Base-by-base conservation (phyloP, 2,329 filamentous ascomycete species). In the Talaromyces sp. region DNA sequence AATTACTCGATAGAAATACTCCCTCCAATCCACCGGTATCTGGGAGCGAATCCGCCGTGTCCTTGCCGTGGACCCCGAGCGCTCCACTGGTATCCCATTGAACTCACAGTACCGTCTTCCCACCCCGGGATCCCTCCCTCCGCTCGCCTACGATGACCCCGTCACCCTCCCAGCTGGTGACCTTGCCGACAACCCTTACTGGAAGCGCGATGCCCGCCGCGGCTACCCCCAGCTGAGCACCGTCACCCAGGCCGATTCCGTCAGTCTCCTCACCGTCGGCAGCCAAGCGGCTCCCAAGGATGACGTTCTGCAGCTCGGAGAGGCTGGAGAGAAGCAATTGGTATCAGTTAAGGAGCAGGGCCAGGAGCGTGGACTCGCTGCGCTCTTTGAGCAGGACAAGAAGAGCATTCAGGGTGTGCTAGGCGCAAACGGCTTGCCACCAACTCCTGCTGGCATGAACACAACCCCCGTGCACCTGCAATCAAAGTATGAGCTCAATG, bases 51-150 rank as follows among this genome's bases (percentile, higher is more conserved):
- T 99, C 73, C 91, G 92, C 72, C 85, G 86, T 63, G 72, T 87
- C 65, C 75, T 97, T 63, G 85, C 91, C 63, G 79, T 99, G 68
- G 93, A 96, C 73, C 84, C 91, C 32, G 86, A 90, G 69, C 92
- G 94, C 62, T 97, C 92, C 62, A 91, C 88, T 67, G 94, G 94
- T 74, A 80, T 99, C 17, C 94, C 94, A 42, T 80, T 99, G 67
- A 97, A 97, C 82, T 86, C 91, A 36, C 87, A 92, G 79, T 97
- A 84, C 83, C 92, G 94, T 65, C 88, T 90, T 76, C 94, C 94
- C 55, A 77, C 92, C 45, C 94, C 89, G 9, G 91, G 89, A 61
- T 81, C 79, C 62, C 79, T 85, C 66, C 86, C 90, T 66, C 89
- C 90, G 32, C 77, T 82, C 52, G 74, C 74, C 54, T 94, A 93